Evolutionary conservation across 495 filamentous ascomycete species (phyloP), one percentile per base, ranked within the genome.

Genomic region (Podospora pseudopauciseta): DNA sequence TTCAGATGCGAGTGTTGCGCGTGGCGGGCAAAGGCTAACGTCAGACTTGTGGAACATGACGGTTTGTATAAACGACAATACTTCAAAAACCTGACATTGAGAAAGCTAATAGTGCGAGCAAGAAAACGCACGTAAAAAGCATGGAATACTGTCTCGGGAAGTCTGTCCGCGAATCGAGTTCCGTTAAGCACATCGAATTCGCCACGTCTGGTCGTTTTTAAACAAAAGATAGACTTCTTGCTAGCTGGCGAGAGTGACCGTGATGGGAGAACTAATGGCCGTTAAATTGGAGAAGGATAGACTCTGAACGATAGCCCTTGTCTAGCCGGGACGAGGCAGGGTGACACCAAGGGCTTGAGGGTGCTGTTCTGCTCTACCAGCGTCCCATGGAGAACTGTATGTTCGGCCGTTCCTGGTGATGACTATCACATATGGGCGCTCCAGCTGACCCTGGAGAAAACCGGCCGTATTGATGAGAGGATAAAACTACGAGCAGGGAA

Each of bases 21-120:
- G 59, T 60, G n/a, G 60, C 28, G 28, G 23, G 15, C 57, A 23
- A 30, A 67, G 11, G 56, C 19, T 60, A 56, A 67, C 58, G 26
- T 62, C 23, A 62, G 23, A 30, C 20, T 20, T 55, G 39, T 32
- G 19, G 27, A 56, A 55, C 27, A 30, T 13, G 57, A 34, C 19
- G 5, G 20, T 4, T 4, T 57, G 3, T 32, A 19, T 23, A 57
- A 44, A 32, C 64, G 20, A 26, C 11, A 23, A 16, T 19, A 57
- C 18, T 7, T 19, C 27, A n/a, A 60, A 27, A 18, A 30, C 58
- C 20, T 27, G 39, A 2, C 39, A 49, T 49, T 16, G 15, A 6
- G 39, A 49, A 49, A 49, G 15, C 11, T 49, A 26, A 32, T 61
- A 28, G 28, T 32, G 59, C 15, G 27, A 13, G 59, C 16, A 27